Percentiles rank a stretch among this genome's conserved stretches.
These are phyloP conservation scores for Apiotrichum sp. DNA, from an alignment of 1,284 basidiomycete genomes.

Conservation along the genomic window DNA sequence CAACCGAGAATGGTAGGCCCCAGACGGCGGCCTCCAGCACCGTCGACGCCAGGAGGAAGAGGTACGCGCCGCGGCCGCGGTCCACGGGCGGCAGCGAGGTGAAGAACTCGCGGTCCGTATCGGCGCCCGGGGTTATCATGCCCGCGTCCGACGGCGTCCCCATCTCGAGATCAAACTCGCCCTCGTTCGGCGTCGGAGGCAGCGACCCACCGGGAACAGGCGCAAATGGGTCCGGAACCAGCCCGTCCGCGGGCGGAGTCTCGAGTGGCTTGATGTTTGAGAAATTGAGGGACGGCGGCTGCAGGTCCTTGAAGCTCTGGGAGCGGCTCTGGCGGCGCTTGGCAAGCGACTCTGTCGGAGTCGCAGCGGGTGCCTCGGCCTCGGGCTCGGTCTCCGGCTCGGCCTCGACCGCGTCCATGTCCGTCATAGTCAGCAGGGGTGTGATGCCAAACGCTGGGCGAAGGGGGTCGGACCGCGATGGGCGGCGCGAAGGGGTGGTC, in stretches of 20 bases:
- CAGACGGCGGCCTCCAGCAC: constrained; percentile 37
- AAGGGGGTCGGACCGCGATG: background rate
- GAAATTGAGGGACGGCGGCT: background rate
- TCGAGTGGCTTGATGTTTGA: background rate
- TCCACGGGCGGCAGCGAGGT: constrained; percentile 36
- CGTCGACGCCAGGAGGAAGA: constrained; percentile 38
- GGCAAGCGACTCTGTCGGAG: background rate
- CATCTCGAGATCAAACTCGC: background rate
- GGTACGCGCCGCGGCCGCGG: constrained; percentile 35
- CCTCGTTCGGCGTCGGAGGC: background rate
- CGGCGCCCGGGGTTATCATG: background rate
- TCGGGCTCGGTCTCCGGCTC: background rate
- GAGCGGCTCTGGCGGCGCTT: background rate
- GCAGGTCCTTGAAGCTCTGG: constrained; percentile 3
- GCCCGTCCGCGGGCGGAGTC: background rate
- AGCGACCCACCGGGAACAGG: background rate
- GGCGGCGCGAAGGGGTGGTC: background rate
- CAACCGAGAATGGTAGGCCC: constrained; percentile 44
- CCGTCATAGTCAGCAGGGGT: background rate
- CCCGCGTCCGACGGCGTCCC: background rate
- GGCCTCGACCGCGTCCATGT: background rate
- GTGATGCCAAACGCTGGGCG: background rate
- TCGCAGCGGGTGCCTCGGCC: background rate
- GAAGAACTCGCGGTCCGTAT: constrained; percentile 24
- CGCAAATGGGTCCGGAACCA: background rate